These are phyloP conservation scores for Salix brachista DNA, from an alignment of 345 rosid genomes.

Conservation along the genomic window DNA sequence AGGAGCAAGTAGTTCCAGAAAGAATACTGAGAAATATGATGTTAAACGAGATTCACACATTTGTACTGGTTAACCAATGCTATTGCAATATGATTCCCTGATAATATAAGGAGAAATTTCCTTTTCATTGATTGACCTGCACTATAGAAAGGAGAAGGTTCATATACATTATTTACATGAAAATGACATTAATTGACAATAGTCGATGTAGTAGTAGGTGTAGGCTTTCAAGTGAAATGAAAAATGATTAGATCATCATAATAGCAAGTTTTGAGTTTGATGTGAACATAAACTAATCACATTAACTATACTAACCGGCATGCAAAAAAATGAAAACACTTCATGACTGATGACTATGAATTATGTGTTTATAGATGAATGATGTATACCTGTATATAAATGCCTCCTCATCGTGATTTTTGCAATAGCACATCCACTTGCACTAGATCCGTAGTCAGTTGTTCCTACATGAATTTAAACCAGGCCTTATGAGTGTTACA, in stretches of 20 bases:
- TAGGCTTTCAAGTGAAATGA: neutral
- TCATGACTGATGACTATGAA: neutral
- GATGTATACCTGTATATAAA: constrained; percentile 60
- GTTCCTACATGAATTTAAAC: constrained; percentile 52
- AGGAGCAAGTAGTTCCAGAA: neutral
- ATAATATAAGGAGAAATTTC: constrained; percentile 72
- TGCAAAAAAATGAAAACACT: neutral
- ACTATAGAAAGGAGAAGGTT: constrained; percentile 57
- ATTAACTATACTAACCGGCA: neutral
- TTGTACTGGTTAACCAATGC: constrained; percentile 90
- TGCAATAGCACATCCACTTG: constrained; percentile 80
- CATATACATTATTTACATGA: constrained; percentile 18
- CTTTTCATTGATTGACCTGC: constrained; percentile 67
- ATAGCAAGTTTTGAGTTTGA: neutral
- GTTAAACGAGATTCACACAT: constrained; percentile 34
- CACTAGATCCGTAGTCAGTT: constrained; percentile 72
- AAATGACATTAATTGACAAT: neutral
- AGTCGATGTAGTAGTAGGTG: neutral
- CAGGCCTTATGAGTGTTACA: constrained; percentile 3
- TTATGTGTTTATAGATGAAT: neutral
- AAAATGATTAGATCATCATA: neutral
- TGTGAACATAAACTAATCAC: neutral
- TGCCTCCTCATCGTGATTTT: constrained; percentile 66
- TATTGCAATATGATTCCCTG: constrained; percentile 77
- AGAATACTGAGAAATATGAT: constrained; percentile 9